phyloP scores from a whole-genome alignment of 192 early-diverging fungal species.

The Umbelopsis vinacea region DNA sequence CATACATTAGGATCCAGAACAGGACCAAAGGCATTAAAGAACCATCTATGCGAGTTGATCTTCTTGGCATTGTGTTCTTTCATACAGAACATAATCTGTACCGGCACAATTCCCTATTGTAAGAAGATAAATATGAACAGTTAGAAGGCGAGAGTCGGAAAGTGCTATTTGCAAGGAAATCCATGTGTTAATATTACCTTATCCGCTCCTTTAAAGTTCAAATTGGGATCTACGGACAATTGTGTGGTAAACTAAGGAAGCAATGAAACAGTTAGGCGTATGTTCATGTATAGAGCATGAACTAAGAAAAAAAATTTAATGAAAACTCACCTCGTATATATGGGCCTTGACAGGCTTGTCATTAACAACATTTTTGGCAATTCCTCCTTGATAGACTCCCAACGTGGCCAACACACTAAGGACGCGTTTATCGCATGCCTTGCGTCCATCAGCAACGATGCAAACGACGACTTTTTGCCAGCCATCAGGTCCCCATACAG shows the following conservation, averaged over 20 bases:
- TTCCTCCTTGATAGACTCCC: constrained; percentile 66
- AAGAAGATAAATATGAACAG: not conserved
- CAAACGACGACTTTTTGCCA: constrained; percentile 77
- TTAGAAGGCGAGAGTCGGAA: too few species aligned
- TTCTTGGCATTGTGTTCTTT: constrained; percentile 86
- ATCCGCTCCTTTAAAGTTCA: constrained; percentile 65
- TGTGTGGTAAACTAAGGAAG: constrained; percentile 76
- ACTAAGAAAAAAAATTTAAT: too few species aligned
- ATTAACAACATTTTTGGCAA: constrained; percentile 71
- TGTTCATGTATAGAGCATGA: not conserved
- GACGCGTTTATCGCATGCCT: constrained; percentile 41
- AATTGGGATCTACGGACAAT: constrained; percentile 64
- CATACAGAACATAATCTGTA: constrained; percentile 77
- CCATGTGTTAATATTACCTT: constrained; percentile 38
- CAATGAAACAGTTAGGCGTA: not conserved
- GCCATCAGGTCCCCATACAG: constrained; percentile 60
- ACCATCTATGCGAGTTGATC: constrained; percentile 78
- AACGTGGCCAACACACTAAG: constrained; percentile 57
- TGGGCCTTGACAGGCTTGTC: constrained; percentile 75
- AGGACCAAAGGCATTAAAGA: constrained; percentile 75
- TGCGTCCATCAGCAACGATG: constrained; percentile 72
- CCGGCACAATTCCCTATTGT: constrained; percentile 53
- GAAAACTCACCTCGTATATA: constrained; percentile 69
- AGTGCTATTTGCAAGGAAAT: too few species aligned
- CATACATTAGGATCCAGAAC: constrained; percentile 68